phyloP scores from a whole-genome alignment of 306 rosid species.

The Prunus mongolica region DNA sequence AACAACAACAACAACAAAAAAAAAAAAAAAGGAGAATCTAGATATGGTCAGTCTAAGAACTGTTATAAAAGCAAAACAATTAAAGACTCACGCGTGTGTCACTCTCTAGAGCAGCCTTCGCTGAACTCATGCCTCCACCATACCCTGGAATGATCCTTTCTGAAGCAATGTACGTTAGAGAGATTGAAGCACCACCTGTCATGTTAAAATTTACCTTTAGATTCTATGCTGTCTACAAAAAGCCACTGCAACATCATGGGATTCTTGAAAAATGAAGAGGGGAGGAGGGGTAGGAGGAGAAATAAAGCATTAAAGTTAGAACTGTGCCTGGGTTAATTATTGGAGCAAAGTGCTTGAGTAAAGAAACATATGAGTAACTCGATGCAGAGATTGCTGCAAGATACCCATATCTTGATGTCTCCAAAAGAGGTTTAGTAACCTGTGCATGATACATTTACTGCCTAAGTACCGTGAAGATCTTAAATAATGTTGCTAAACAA shows the following conservation, averaged over 20 bases:
- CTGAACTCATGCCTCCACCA: conserved; percentile 99
- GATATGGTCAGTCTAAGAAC: background rate
- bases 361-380: conserved; percentile 87
- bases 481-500: background rate
- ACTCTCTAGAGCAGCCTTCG: conserved; percentile 94
- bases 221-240: background rate
- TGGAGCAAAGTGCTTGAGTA: conserved; percentile 86
- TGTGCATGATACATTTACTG: conserved; percentile 14
- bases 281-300: background rate
- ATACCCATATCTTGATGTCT: conserved; percentile 94
- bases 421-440: conserved; percentile 89
- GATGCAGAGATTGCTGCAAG: conserved; percentile 97
- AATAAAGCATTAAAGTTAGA: conserved; percentile 6
- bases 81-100: conserved; percentile 69
- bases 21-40: background rate
- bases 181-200: conserved; percentile 86
- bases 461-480: background rate
- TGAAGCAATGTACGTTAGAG: conserved; percentile 95
- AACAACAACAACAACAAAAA: background rate
- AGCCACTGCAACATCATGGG: background rate
- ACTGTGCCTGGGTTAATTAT: conserved; percentile 76
- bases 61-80: too few species aligned
- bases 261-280: background rate
- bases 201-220: conserved; percentile 12
- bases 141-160: conserved; percentile 98